Percentiles rank a stretch among this genome's conserved stretches.
Conservation (phyloP, 1,139 yeast species). For the Kodamaea arcana region DNA sequence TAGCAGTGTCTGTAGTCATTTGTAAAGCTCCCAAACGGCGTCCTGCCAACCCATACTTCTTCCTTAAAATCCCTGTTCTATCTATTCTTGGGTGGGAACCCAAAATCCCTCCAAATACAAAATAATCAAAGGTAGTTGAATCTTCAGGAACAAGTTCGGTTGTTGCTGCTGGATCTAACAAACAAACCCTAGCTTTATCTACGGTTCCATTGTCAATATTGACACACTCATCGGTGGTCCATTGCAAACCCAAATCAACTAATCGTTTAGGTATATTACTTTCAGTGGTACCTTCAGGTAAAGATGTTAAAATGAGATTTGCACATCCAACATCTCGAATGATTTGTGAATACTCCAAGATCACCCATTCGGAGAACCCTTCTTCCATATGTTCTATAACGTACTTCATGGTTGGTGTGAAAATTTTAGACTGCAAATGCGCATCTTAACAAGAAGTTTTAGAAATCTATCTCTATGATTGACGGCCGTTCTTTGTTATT, state of each 20-base stretch:
- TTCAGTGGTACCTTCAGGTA: conserved; percentile 60
- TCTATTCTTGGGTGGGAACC: conserved; percentile 98
- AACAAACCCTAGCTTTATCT: conserved; percentile 58
- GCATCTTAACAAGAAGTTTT: too few species aligned
- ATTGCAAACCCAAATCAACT: conserved; percentile 62
- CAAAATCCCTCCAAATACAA: conserved; percentile 92
- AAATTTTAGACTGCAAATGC: too few species aligned
- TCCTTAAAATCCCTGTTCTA: conserved; percentile 83
- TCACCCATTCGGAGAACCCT: conserved; percentile 95
- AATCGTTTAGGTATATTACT: conserved; percentile 63
- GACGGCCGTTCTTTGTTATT: too few species aligned
- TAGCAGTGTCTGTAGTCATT: conserved; percentile 97
- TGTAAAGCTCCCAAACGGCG: conserved; percentile 83
- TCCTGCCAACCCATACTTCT: conserved; percentile 76
- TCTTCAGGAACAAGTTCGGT: conserved; percentile 73
- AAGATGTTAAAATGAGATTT: conserved; percentile 73
- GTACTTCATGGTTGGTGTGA: conserved; percentile 84
- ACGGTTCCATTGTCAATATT: conserved; percentile 39
- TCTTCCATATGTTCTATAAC: conserved; percentile 97
- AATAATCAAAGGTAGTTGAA: conserved; percentile 64
- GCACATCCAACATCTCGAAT: conserved; percentile 75
- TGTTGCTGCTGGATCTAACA: conserved; percentile 84
- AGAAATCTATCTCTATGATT: too few species aligned
- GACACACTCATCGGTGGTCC: conserved; percentile 76
- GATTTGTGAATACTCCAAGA: conserved; percentile 79